Evolutionary conservation across 1,284 basidiomycete species (phyloP), one percentile per base, ranked within the genome.

Genomic region (Cutaneotrichosporon mucoides): DNA sequence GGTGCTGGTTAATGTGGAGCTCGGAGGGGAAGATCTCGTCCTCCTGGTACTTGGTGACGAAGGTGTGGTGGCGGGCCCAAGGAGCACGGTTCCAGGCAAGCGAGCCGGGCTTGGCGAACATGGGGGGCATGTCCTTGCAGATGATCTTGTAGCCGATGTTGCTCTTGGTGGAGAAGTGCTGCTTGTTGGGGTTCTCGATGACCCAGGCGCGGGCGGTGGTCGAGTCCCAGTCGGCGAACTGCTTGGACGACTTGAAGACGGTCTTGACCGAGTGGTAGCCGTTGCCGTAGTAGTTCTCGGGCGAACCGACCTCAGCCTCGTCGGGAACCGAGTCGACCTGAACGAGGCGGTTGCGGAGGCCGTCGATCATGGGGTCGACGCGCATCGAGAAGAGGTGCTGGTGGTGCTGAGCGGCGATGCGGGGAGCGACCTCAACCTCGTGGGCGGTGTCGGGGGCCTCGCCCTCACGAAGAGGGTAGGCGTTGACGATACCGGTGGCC

Each of bases 351-450:
- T 96, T 96, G 63, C 82, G 78, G 53, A 94, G 79, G 4, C 94
- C 94, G 71, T 97, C 93, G 63, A 96, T 81, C 89, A 94, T 94
- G 1, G 92, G 90, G 79, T 97, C 93, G 50, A 95, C 80, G 12
- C 79, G 75, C 57, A 77, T 64, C 37, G 71, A 77, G 71, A 80
- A 79, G 53, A 79, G 68, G 60, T 95, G 92, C 72, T 95, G 92
- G 75, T 96, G 93, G 75, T 92, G 85, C 52, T 95, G 92, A 0
- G 91, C 93, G 65, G 86, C 87, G 72, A 97, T 83, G 45, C 85
- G 84, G n/a, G 90, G 90, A 0, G 92, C 92, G 57, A 97, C 86
- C 44, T 83, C 81, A 13, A 86, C 88, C 38, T 89, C 91, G 74
- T 86, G 86, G 8, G 62, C 67, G 11, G 66, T 56, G 53, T 77